Base-by-base conservation (phyloP, 495 filamentous ascomycete species). In the Tuber umbilicatum region DNA sequence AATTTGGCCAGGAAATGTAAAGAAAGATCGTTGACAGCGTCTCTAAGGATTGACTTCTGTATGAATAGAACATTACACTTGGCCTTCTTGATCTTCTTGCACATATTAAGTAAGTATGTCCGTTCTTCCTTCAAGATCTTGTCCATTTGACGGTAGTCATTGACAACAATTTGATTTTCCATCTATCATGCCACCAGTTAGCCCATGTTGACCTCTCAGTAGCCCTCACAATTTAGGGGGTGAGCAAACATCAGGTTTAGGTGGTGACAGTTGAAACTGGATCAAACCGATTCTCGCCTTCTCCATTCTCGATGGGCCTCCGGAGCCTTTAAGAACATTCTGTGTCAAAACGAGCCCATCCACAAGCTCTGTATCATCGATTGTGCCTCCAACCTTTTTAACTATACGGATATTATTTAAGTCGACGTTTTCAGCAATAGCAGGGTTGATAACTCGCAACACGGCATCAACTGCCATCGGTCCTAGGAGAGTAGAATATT, bases 31-130 rank as follows among this genome's bases (percentile, higher is more conserved):
- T 99, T 98, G 85, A 99, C 94, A 68, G 95, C 95, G 82, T 99
- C 95, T 79, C 95, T 89, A 68, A 99, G 89, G 79, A 99, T 99
- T 27, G 94, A 97, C 85, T 99, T 99, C 83, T 99, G 95, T 79
- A 99, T 97, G 79, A 99, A 87, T 72, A 99, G 90, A 43, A 99
- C 96, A 81, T 99, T 99, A 87, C 95, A 99, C 85, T 97, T 97
- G 79, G 94, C 94, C 87, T 97, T 98, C 86, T 97, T 97, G 86
- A 99, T 99, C 89, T 97, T 99, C 89, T 99, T 99, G 82, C 94
- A 93, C 89, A 99, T 93, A 85, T 97, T 97, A 68, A 99, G 89
- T 74, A 99, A 88, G 85, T 99, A 99, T 75, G 94, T 93, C 74
- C 96, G 93, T 86, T 99, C 95, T 85, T 99, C 95, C 85, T 99